Evolutionary conservation across 345 rosid genomes (phyloP), one percentile per base, ranked within the genome.

Genomic region (Citrus hindsii): DNA sequence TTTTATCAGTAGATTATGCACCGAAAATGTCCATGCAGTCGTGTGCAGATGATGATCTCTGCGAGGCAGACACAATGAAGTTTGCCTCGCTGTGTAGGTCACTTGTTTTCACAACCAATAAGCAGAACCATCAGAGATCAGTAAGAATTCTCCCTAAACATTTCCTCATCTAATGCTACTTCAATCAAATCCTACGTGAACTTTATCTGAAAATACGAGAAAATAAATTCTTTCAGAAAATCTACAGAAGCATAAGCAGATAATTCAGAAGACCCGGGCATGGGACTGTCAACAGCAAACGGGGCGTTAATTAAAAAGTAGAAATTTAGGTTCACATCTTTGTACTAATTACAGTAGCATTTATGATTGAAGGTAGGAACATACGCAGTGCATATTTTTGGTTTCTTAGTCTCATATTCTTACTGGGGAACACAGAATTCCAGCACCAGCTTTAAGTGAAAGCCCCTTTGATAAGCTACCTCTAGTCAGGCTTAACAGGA

Each of bases 401-500:
- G 32, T 5, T n/a, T 40, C 46, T 68, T 8, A 53, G 63, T 30
- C 18, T 51, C 32, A 55, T 12, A 46, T 46, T 53, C 25, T 61
- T 12, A 19, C 53, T 14, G 8, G 21, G 25, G 30, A 66, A 32
- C 48, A 76, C 19, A 13, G 48, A 51, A 53, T 53, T 64, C 62
- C n/a, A 7, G 64, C 25, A 22, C 12, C 65, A 33, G 30, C 33
- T 21, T 58, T 9, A 14, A 12, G n/a, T 2, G 14, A 59, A 35
- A 46, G 13, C 25, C 67, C 25, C 67, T 59, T 10, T 3, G 32
- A 18, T 64, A 37, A 2, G 42, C 65, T 84, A 81, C 63, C 80
- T 79, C 40, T 83, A 86, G 40, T 80, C 84, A 9, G 75, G 35
- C 79, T 87, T 91, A 28, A 88, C 87, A 64, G 93, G 95, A 51